Evolutionary conservation across 2,329 filamentous ascomycete genomes (phyloP), one percentile per base, ranked within the genome.

Genomic region (Capronia americana): DNA sequence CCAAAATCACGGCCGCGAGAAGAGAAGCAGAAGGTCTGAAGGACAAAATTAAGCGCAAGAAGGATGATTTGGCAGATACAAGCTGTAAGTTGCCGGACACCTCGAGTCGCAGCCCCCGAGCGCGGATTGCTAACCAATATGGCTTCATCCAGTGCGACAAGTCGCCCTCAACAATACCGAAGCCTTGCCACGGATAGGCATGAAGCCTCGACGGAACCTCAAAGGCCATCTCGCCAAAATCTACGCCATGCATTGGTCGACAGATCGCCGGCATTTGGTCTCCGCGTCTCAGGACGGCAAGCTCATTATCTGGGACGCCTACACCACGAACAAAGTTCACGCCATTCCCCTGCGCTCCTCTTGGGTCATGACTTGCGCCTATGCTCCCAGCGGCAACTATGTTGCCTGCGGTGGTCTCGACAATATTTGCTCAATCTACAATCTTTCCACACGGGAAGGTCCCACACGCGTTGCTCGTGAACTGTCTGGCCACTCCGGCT

Each of bases 201-300:
- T 99, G 95, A 96, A 95, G 86, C 92, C 94, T 71, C 95, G 96
- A 84, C 91, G 93, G 76, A 97, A 93, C 58, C 86, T 99, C 73
- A 98, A 98, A 84, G 95, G 95, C 72, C 95, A 99, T 86, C 84
- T 99, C 73, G 95, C 95, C 75, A 99, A 99, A 84, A 99, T 99
- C 76, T 99, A 99, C 81, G 95, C 95, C 75, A 99, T 99, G 95
- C 95, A 99, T 85, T 99, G 95, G 95, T 98, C 95, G 38, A 99
- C 95, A 71, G 95, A 99, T 82, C 89, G 95, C 77, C 90, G 95
- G 80, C 95, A 98, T 81, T 88, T 98, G 68, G 95, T 99, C 60
- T 98, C 95, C 12, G 95, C 95, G 70, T 99, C 95, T 74, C 95
- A 99, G 82, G 95, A 99, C 77, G 95, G 95, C 79, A 99, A 99